phyloP scores from a whole-genome alignment of 1,284 basidiomycete genomes.

The Laetiporus sulphureus region DNA sequence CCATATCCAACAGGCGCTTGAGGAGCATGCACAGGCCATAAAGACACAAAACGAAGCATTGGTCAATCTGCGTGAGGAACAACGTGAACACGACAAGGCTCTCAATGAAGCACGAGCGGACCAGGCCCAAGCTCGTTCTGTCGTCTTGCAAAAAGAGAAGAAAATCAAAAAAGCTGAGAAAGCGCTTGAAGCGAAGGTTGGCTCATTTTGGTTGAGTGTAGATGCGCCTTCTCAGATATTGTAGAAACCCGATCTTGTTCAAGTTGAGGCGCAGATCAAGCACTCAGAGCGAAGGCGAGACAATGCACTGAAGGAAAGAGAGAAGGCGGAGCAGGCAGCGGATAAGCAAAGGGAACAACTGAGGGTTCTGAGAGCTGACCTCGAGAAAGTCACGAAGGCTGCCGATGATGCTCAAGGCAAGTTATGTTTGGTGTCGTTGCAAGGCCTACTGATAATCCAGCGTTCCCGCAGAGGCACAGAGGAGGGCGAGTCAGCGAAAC shows the following conservation, averaged over 20 bases:
- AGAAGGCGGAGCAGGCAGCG: slow-evolving; percentile 66
- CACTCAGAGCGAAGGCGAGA: slow-evolving; percentile 78
- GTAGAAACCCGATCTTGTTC: slow-evolving; percentile 77
- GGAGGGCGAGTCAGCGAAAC: slow-evolving; percentile 68
- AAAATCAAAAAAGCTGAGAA: slow-evolving; percentile 29
- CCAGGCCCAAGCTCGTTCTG: slow-evolving; percentile 73
- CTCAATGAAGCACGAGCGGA: slow-evolving; percentile 73
- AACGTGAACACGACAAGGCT: slow-evolving; percentile 61
- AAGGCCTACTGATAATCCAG: no score
- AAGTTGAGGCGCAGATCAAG: slow-evolving; percentile 80
- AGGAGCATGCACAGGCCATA: slow-evolving; percentile 64
- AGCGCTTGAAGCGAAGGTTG: slow-evolving; percentile 53
- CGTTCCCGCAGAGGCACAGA: slow-evolving; percentile 71
- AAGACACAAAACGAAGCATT: slow-evolving; percentile 68
- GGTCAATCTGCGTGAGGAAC: slow-evolving; percentile 59
- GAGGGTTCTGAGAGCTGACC: slow-evolving; percentile 52
- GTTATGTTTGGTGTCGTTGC: no score
- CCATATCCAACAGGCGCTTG: slow-evolving; percentile 82
- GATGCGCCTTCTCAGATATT: not conserved
- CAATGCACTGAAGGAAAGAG: slow-evolving; percentile 59
- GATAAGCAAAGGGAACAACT: slow-evolving; percentile 61
- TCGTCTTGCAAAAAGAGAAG: slow-evolving; percentile 26
- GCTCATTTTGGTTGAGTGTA: slow-evolving; percentile 11
- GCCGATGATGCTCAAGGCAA: slow-evolving; percentile 76
- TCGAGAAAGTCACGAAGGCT: slow-evolving; percentile 60